These are phyloP conservation scores for Corymbia maculata DNA, from an alignment of 345 rosid genomes.

Conservation along the genomic window DNA sequence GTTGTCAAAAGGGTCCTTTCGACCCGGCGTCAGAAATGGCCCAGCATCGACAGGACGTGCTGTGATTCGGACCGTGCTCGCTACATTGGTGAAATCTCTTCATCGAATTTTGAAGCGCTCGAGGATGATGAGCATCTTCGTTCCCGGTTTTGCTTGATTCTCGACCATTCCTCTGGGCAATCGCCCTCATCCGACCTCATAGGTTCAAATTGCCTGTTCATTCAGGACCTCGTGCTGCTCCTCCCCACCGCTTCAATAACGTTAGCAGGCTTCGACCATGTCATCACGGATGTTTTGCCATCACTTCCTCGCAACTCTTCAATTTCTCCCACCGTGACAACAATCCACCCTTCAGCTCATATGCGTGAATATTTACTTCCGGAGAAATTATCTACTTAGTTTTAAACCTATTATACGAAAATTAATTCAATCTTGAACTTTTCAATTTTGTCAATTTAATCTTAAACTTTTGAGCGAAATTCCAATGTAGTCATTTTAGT, in stretches of 20 bases:
- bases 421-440: accelerated
- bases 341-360: neutral
- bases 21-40: neutral
- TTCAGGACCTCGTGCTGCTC: too few species aligned
- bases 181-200: too few species aligned
- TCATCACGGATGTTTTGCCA: too few species aligned
- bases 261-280: too few species aligned
- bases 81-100: neutral
- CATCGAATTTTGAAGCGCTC: neutral
- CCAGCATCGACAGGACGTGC: neutral
- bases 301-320: too few species aligned
- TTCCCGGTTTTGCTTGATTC: too few species aligned
- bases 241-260: too few species aligned
- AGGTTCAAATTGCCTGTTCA: too few species aligned
- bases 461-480: accelerated
- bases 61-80: neutral
- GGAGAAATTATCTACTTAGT: accelerated
- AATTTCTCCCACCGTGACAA: neutral
- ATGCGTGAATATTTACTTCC: neutral
- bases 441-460: accelerated
- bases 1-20: neutral
- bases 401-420: accelerated
- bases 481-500: accelerated
- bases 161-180: too few species aligned
- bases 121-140: neutral